phyloP scores from a whole-genome alignment of 2,329 filamentous ascomycete species.

The Teratosphaeria viscida region DNA sequence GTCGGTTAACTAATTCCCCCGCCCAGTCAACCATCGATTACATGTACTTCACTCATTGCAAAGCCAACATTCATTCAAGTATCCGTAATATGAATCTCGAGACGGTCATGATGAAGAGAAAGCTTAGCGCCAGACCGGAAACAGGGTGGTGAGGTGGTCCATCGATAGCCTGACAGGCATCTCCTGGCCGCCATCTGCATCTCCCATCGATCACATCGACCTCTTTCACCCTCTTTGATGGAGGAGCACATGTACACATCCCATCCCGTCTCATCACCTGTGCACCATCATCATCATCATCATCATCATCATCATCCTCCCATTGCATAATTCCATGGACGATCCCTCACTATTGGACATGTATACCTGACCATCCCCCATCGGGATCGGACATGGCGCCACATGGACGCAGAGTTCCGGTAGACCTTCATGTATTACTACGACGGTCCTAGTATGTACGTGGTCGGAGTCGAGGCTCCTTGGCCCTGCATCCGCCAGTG shows the following conservation, averaged over 20 bases:
- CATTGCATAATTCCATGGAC: no score
- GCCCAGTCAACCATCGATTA: no score
- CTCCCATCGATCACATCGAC: neutral
- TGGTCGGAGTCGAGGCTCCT: neutral
- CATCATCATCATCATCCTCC: no score
- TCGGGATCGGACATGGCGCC: neutral
- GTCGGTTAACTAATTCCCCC: no score
- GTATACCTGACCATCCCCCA: neutral
- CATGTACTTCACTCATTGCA: no score
- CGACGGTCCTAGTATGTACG: no score
- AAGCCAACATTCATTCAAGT: neutral
- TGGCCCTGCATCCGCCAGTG: neutral
- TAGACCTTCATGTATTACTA: neutral
- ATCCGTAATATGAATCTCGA: neutral
- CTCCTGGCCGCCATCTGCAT: neutral
- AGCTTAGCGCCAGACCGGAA: neutral
- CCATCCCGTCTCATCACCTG: no score
- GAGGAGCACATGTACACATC: neutral
- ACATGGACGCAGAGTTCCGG: neutral
- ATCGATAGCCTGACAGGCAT: neutral
- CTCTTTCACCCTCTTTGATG: no score
- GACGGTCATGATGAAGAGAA: no score
- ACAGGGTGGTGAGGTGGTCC: neutral
- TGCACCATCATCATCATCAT: no score
- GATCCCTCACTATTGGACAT: neutral